Conservation (phyloP, 768 basidiomycete species). For the Phlebiopsis gigantea region DNA sequence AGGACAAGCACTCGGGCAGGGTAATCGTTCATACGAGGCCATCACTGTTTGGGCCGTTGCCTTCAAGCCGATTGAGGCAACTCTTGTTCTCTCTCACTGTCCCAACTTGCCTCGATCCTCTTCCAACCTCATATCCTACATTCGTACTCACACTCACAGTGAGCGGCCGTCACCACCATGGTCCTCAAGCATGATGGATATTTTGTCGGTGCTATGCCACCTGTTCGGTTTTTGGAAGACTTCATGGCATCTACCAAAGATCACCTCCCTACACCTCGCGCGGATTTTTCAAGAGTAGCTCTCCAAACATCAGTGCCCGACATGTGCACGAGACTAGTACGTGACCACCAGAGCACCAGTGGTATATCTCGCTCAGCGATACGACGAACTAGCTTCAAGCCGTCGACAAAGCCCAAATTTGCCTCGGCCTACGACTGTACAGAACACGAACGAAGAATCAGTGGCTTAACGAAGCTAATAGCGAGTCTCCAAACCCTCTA, state of each 20-base stretch:
- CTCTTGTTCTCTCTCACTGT: not conserved
- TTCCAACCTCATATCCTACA: no score
- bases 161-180: not conserved
- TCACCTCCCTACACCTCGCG: not conserved
- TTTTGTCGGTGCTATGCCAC: not conserved
- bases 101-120: no score
- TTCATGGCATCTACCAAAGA: not conserved
- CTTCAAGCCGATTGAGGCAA: no score
- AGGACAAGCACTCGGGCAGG: no score
- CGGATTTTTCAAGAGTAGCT: not conserved
- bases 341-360: not conserved
- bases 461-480: not conserved
- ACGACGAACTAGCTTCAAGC: not conserved
- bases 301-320: not conserved
- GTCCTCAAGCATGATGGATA: not conserved
- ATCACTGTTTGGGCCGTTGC: no score
- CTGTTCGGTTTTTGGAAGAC: not conserved
- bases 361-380: not conserved
- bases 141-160: not conserved
- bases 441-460: not conserved
- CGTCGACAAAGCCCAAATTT: not conserved
- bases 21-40: no score
- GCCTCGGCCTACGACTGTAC: not conserved
- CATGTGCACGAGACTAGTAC: not conserved
- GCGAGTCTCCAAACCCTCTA: not conserved